Percentiles rank a stretch among this genome's conserved stretches.
Conservation (phyloP, 768 basidiomycete genomes). For the Collybia nuda region DNA sequence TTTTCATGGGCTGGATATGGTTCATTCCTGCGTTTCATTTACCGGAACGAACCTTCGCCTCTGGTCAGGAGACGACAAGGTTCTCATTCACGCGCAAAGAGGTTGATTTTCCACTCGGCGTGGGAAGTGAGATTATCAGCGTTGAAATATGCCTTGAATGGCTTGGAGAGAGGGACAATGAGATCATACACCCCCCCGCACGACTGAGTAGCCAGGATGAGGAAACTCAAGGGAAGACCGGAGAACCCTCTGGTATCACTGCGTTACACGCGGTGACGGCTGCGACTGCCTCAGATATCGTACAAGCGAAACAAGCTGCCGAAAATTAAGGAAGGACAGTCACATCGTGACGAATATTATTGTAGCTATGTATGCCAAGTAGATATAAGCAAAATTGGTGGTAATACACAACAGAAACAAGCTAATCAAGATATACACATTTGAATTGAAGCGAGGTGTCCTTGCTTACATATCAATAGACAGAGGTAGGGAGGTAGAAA, state of each 20-base stretch:
- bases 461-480: no score
- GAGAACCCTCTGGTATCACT: neutral
- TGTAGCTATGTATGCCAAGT: no score
- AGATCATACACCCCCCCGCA: conserved; percentile 5
- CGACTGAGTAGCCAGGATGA: neutral
- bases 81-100: conserved; percentile 58
- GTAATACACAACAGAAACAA: no score
- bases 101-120: conserved; percentile 75
- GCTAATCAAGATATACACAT: no score
- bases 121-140: conserved; percentile 66
- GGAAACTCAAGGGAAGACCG: neutral
- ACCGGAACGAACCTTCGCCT: conserved; percentile 34
- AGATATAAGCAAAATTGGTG: no score
- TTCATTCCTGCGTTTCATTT: conserved; percentile 84
- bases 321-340: neutral
- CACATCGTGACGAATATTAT: no score
- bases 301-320: neutral
- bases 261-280: neutral
- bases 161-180: conserved; percentile 10
- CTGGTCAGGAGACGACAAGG: conserved; percentile 23
- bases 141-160: conserved; percentile 65
- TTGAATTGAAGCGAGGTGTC: no score
- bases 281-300: neutral
- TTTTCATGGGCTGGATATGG: conserved; percentile 87
- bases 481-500: no score